A percentile compares a stretch with the other conserved stretches of the same genome.
These are phyloP conservation scores for Trametes coccinea DNA, from an alignment of 768 basidiomycete species.

Conservation along the genomic window DNA sequence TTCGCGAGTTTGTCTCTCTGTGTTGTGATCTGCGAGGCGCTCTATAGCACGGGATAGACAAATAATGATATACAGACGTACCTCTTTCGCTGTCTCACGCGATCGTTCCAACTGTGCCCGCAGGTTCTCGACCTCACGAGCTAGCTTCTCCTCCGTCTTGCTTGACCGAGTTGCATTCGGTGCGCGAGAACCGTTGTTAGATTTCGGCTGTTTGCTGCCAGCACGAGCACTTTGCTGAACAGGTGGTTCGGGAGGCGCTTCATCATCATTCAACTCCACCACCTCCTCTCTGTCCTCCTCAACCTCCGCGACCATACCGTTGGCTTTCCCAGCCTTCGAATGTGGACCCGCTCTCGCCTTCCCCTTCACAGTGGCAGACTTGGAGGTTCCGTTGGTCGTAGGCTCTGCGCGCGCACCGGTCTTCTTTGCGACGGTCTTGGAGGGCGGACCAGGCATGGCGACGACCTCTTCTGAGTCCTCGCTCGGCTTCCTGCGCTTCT, in stretches of 20 bases:
- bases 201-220: slow-evolving; percentile 18
- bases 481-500: slow-evolving; percentile 14
- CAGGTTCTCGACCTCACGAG: slow-evolving; percentile 23
- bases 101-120: slow-evolving; percentile 28
- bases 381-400: slow-evolving; percentile 31
- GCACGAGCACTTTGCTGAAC: background rate
- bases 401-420: slow-evolving; percentile 4
- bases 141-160: slow-evolving; percentile 18
- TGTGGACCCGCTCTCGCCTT: slow-evolving; percentile 25
- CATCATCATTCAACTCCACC: slow-evolving; percentile 26
- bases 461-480: slow-evolving; percentile 14
- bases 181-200: background rate
- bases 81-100: slow-evolving; percentile 19
- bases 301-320: slow-evolving; percentile 6
- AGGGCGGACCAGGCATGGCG: slow-evolving; percentile 1
- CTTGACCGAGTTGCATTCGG: background rate
- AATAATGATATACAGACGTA: slow-evolving; percentile 2
- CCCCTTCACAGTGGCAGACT: slow-evolving; percentile 36
- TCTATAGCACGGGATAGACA: background rate
- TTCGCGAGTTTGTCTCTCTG: slow-evolving; percentile 40
- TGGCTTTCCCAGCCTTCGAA: slow-evolving; percentile 1
- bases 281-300: slow-evolving; percentile 19
- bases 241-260: slow-evolving; percentile 14
- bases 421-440: slow-evolving; percentile 17
- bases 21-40: slow-evolving; percentile 17